Evolutionary conservation across 1,284 basidiomycete genomes (phyloP), one percentile per base, ranked within the genome.

Genomic region (Irpex lacteus): DNA sequence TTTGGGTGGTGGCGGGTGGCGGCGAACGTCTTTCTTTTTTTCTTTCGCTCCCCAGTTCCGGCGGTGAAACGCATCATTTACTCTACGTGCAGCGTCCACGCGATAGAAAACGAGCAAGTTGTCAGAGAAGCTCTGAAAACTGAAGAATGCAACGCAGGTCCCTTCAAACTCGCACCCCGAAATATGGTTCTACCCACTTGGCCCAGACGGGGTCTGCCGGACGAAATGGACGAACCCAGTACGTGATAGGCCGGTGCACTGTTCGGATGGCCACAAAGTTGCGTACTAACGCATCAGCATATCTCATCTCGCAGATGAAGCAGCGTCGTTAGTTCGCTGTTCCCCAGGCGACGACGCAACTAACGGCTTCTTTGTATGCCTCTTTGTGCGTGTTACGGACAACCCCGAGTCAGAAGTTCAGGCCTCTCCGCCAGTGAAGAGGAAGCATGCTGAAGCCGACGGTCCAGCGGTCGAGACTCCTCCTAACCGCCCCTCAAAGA

Each of bases 291-390:
- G 38, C 37, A 57, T 34, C 26, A 34, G 8, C 55, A 57, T 59
- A 21, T 26, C 26, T 26, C 26, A 26, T 21, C 8, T 19, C 61
- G 40, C 69, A 89, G 90, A 77, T 5, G 76, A 89, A 66, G 89
- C 93, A 1, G 79, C 83, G 5, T 85, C 88, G 2, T 77, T 97
- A 19, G 78, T 98, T 47, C 86, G 96, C n/a, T 98, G 95, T 76
- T 82, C 85, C 26, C 93, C 95, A 0, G 89, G 87, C 44, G 91
- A 92, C 66, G 95, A 98, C 72, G 86, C 84, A 50, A 98, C 95
- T 15, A 98, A 98, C 73, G 96, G 96, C 0, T 98, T 98, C 80
- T 98, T 98, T 70, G 95, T 98, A 19, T 88, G 93, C 32, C 93
- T 94, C 74, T 95, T 97, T 72, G 78, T 93, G 54, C 72, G 73